phyloP scores from a whole-genome alignment of 148 eudicot genomes.

The Linanthus parryae region DNA sequence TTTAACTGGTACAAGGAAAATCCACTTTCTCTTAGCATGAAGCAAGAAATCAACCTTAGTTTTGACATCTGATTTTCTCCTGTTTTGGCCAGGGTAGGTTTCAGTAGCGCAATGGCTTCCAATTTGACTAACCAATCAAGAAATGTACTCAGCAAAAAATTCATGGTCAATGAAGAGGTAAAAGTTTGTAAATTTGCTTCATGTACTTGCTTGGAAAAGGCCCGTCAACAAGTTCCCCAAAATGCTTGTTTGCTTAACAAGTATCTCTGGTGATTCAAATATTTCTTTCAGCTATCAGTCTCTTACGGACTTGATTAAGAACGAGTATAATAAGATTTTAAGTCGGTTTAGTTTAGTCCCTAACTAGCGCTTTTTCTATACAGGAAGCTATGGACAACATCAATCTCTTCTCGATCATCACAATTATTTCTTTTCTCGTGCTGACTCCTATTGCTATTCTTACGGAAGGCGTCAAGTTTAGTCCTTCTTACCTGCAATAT shows the following conservation, averaged over 20 bases:
- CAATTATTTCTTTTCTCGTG: conserved; percentile 57
- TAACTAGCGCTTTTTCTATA: conserved; percentile 3
- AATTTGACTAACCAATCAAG: conserved; percentile 89
- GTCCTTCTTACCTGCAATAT: conserved; percentile 54
- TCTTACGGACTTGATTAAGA: neutral
- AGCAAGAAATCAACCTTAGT: too few species aligned
- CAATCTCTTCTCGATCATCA: conserved; percentile 75
- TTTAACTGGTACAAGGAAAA: conserved; percentile 57
- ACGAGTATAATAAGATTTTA: neutral
- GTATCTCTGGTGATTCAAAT: neutral
- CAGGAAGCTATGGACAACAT: conserved; percentile 83
- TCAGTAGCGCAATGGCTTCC: conserved; percentile 92
- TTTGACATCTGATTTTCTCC: conserved; percentile 1
- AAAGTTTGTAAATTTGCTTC: neutral
- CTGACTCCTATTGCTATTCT: conserved; percentile 55
- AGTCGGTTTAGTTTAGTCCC: conserved; percentile 2
- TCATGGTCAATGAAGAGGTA: conserved; percentile 82
- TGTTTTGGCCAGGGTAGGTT: conserved; percentile 52
- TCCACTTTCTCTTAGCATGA: neutral
- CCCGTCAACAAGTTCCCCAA: neutral
- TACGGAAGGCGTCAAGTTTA: conserved; percentile 64
- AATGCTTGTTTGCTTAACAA: too few species aligned
- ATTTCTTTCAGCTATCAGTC: neutral
- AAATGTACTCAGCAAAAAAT: conserved; percentile 84
- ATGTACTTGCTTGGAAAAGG: too few species aligned